phyloP scores from a whole-genome alignment of 78 protist species.

The Tieghemostelium lacteum region DNA sequence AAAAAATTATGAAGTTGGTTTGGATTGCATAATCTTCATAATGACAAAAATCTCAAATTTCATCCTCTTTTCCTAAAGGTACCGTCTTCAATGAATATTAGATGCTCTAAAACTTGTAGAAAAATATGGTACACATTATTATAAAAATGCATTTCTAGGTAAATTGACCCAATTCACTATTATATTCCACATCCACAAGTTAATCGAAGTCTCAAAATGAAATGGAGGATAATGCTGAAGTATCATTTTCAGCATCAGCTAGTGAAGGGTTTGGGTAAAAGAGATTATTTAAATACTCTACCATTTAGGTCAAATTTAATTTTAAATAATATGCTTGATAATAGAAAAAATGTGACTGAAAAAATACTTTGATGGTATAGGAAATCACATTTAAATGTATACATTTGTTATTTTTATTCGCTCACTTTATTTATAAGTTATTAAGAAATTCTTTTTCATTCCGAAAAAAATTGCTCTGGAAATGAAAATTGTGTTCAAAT shows the following conservation, averaged over 20 bases:
- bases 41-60: background rate
- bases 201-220: background rate
- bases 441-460: no score
- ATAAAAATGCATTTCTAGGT: background rate
- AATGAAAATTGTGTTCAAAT: no score
- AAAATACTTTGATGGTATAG: no score
- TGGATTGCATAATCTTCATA: conserved; percentile 5
- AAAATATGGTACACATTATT: background rate
- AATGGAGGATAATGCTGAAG: background rate
- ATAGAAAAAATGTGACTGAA: no score
- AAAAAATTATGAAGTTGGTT: background rate
- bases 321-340: no score
- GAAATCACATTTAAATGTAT: no score
- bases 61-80: conserved; percentile 15
- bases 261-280: no score
- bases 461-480: no score
- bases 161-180: background rate
- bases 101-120: background rate
- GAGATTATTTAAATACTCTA: no score
- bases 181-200: background rate
- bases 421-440: no score
- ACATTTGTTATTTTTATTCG: no score
- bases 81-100: background rate
- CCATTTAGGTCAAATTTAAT: no score
- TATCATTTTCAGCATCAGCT: background rate